phyloP scores from a whole-genome alignment of 2,329 filamentous ascomycete genomes.

The Chaetomiaceae sp. region DNA sequence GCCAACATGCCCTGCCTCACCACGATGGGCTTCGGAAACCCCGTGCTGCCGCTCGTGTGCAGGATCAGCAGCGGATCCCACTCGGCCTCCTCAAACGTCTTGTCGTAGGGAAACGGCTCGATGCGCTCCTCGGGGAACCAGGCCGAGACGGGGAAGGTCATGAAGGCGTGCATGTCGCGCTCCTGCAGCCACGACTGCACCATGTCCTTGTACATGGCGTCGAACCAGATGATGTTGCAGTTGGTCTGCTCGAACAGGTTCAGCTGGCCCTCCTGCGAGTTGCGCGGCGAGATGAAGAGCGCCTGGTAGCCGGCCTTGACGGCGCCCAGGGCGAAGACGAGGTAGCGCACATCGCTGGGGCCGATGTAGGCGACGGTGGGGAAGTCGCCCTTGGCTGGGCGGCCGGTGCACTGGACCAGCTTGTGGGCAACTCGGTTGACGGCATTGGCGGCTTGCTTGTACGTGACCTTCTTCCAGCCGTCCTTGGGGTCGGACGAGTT shows the following conservation, averaged over 20 bases:
- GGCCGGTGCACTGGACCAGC: conserved; percentile 31
- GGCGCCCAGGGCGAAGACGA: conserved; percentile 25
- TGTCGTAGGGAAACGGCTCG: conserved; percentile 36
- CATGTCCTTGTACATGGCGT: conserved; percentile 28
- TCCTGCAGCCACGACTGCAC: conserved; percentile 37
- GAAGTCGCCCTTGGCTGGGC: conserved; percentile 24
- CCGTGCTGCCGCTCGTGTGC: conserved; percentile 45
- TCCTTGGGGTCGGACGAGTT: conserved; percentile 35
- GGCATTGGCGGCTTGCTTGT: conserved; percentile 36
- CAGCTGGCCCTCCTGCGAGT: conserved; percentile 42
- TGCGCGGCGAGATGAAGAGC: conserved; percentile 43
- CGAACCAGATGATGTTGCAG: conserved; percentile 38
- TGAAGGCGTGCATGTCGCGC: conserved; percentile 36
- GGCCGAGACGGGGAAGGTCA: conserved; percentile 30
- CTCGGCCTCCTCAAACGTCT: conserved; percentile 39
- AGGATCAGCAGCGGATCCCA: conserved; percentile 40
- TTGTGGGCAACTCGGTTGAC: conserved; percentile 38
- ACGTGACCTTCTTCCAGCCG: conserved; percentile 39
- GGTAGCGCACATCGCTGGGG: conserved; percentile 32
- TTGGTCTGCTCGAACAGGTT: conserved; percentile 42
- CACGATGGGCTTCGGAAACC: conserved; percentile 44
- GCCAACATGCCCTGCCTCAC: conserved; percentile 37
- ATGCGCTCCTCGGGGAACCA: conserved; percentile 37
- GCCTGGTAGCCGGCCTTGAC: conserved; percentile 36
- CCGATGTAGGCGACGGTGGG: conserved; percentile 45